Evolutionary conservation across 2,329 filamentous ascomycete genomes (phyloP).

Genomic region (Sphaerulina musiva): DNA sequence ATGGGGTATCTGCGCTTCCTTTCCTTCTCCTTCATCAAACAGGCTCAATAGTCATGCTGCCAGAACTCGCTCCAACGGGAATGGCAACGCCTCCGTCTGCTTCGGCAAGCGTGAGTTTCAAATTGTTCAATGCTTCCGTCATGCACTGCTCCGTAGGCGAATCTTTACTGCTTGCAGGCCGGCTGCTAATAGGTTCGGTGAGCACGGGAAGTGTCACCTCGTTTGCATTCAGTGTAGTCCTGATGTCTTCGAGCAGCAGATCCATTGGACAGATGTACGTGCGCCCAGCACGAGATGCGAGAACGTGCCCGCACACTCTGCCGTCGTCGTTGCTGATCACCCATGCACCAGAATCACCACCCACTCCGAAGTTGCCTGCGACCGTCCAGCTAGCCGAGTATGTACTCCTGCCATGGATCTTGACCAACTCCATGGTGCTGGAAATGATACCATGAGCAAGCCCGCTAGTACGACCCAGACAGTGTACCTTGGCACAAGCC

Average conservation of each 20-base stretch:
- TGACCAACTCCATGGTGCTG: conserved; percentile 72
- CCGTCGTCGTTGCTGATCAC: conserved; percentile 75
- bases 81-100: conserved; percentile 18
- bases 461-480: conserved; percentile 79
- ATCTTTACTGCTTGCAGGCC: conserved; percentile 4
- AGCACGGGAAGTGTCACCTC: conserved; percentile 66
- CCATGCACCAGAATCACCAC: conserved; percentile 91
- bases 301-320: conserved; percentile 77
- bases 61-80: conserved; percentile 12
- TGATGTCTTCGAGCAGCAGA: conserved; percentile 77
- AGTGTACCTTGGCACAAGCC: conserved; percentile 73
- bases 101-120: conserved; percentile 17
- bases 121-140: conserved; percentile 16
- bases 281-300: conserved; percentile 67
- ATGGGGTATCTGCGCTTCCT: background rate
- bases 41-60: conserved; percentile 17
- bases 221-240: conserved; percentile 63
- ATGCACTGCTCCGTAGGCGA: conserved; percentile 14
- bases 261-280: conserved; percentile 97
- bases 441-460: conserved; percentile 72
- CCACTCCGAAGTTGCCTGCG: conserved; percentile 57
- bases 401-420: conserved; percentile 75
- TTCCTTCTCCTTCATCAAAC: conserved; percentile 4
- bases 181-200: conserved; percentile 22
- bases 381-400: conserved; percentile 67